Evolutionary conservation across 805 yeast species (phyloP), one percentile per base, ranked within the genome.

Genomic region (Soucietia sequanensis): DNA sequence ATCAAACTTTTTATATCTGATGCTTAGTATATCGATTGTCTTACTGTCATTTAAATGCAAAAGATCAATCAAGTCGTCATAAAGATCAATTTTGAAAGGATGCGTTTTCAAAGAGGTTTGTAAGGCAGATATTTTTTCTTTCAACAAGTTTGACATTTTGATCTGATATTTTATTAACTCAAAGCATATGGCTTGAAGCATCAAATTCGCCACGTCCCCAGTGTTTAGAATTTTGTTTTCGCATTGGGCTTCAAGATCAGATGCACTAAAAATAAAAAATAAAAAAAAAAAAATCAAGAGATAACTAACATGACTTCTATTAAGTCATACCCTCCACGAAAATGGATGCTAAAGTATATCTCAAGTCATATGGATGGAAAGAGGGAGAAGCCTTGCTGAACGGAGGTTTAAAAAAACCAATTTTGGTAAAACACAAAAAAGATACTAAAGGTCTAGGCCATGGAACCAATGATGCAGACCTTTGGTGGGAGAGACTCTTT

Each of bases 401-500:
- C 29, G 96, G 95, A 3, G 95, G 96, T 0, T 59, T 91, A 34
- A 79, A 74, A 48, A 86, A 80, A 47, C 98, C 99, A 0, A 79
- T 91, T 27, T 60, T 91, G 42, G 96, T 93, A 36, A 84, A 83
- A 46, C 97, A 91, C 53, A 89, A 93, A 61, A 81, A 80, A 47
- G 96, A 91, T 53, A 81, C 80, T 38, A 89, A 88, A 54, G 99
- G 99, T 7, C 70, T 91, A 17, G 99, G 99, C 0, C 82, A 84
- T 53, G 80, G 77, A 17, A 72, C 75, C 16, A 81, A 79, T 33
- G 93, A 87, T 46, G 76, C 81, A 11, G 95, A 86, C 44, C 83
- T 87, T 30, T 91, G 99, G 99, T 91, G 99, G 99, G 99, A 91
- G 47, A 74, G 86, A 44, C 69, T 91, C 29, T 93, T 93, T 64